Conservation (phyloP, 1,284 basidiomycete species). For the Austroboletus niveus region DNA sequence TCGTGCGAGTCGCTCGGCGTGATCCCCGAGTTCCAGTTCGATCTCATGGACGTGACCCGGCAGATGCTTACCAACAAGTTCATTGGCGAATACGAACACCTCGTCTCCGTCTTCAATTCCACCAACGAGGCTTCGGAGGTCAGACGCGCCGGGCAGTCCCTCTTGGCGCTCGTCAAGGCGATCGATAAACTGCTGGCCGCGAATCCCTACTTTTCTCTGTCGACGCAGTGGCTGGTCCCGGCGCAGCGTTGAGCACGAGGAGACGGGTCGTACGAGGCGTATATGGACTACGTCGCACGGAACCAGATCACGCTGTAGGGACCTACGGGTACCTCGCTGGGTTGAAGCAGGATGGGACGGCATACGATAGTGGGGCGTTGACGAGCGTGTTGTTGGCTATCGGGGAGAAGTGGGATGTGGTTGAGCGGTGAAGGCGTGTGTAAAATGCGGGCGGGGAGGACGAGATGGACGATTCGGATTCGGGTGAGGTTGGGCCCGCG, state of each 20-base stretch:
- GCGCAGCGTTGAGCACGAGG: constrained; percentile 31
- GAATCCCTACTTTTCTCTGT: constrained; percentile 36
- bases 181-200: constrained; percentile 31
- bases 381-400: constrained; percentile 30
- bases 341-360: constrained; percentile 26
- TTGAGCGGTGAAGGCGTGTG: not conserved
- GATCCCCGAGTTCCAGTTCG: constrained; percentile 39
- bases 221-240: constrained; percentile 37
- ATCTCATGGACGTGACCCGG: constrained; percentile 42
- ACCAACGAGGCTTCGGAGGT: constrained; percentile 21
- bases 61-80: constrained; percentile 44
- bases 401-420: constrained; percentile 33
- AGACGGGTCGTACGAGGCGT: constrained; percentile 34
- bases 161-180: constrained; percentile 25
- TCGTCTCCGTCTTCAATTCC: constrained; percentile 32
- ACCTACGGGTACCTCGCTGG: constrained; percentile 35
- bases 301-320: constrained; percentile 49
- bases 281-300: constrained; percentile 41
- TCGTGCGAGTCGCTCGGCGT: constrained; percentile 19
- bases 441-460: constrained; percentile 12
- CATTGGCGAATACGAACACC: constrained; percentile 33
- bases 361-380: constrained; percentile 32
- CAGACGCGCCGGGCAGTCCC: constrained; percentile 21
- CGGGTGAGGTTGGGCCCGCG: constrained; percentile 10
- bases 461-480: too few species aligned